Conservation (phyloP, 257 asterid species). For the Marsdenia floribunda region DNA sequence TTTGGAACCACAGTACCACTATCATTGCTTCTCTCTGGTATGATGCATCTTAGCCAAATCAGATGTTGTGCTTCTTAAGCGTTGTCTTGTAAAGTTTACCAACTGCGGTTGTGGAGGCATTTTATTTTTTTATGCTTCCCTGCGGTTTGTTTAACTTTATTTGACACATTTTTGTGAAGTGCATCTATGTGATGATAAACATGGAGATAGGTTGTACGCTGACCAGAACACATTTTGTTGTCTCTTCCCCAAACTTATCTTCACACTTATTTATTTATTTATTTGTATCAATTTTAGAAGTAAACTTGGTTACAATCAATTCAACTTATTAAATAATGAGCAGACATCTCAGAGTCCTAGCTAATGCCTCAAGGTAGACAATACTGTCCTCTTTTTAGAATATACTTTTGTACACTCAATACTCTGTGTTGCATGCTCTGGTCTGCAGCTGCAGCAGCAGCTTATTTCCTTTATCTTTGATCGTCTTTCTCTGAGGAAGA, state of each 20-base stretch:
- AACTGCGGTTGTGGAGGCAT: conserved; percentile 21
- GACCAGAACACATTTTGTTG: conserved; percentile 25
- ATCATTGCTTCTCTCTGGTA: conserved; percentile 29
- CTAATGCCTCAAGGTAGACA: too few species aligned
- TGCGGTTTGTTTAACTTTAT: conserved; percentile 22
- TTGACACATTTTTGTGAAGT: conserved; percentile 34
- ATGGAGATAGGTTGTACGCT: conserved; percentile 34
- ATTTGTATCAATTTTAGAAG: neutral
- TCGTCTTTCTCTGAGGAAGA: neutral
- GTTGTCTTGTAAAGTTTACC: conserved; percentile 14
- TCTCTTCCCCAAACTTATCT: neutral
- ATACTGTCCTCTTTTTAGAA: neutral
- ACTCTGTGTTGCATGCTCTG: neutral
- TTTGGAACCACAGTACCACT: neutral
- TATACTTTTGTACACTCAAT: neutral
- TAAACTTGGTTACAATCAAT: neutral
- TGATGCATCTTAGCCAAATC: conserved; percentile 57
- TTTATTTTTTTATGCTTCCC: conserved; percentile 15
- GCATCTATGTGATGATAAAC: conserved; percentile 29
- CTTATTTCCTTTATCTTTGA: neutral
- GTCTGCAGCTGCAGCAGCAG: neutral
- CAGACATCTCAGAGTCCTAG: neutral
- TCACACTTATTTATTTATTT: neutral
- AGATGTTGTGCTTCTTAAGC: conserved; percentile 42
- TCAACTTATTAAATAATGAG: neutral